Evolutionary conservation across 2,329 filamentous ascomycete species (phyloP).

Genomic region (Aspergillus brasiliensis): DNA sequence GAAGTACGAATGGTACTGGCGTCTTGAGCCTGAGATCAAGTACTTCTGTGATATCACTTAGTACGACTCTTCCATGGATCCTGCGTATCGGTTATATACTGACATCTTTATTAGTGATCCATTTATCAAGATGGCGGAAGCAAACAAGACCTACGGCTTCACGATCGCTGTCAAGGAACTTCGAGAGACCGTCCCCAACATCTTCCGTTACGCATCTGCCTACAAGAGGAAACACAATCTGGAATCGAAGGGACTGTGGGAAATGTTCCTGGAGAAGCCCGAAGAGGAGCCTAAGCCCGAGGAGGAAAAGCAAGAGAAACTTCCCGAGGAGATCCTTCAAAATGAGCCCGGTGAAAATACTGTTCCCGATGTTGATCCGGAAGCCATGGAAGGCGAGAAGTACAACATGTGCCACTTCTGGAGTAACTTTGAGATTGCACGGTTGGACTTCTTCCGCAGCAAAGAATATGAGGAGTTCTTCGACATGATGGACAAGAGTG

Average conservation of each 20-base stretch:
- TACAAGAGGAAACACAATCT: conserved; percentile 93
- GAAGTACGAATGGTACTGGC: conserved; percentile 99
- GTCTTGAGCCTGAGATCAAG: conserved; percentile 97
- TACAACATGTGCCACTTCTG: conserved; percentile 99
- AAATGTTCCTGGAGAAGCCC: conserved; percentile 87
- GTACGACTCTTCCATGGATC: conserved; percentile 53
- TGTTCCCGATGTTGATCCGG: conserved; percentile 80
- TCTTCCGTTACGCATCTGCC: conserved; percentile 97
- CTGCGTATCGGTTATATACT: conserved; percentile 26
- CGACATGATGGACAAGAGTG: conserved; percentile 96
- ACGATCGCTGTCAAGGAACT: conserved; percentile 98
- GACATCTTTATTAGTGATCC: conserved; percentile 67
- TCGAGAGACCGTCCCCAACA: conserved; percentile 95
- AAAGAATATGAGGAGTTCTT: conserved; percentile 98
- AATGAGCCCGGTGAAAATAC: conserved; percentile 71
- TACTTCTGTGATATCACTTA: conserved; percentile 99
- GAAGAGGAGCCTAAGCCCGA: conserved; percentile 58
- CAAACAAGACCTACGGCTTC: conserved; percentile 98
- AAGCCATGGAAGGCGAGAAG: conserved; percentile 93
- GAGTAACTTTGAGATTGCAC: conserved; percentile 99
- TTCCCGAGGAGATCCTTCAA: conserved; percentile 80
- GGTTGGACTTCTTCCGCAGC: conserved; percentile 92
- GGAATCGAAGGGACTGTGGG: conserved; percentile 90
- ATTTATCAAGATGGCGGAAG: conserved; percentile 89
- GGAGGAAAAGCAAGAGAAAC: conserved; percentile 65